A percentile compares a stretch with the other conserved stretches of the same genome.
Conservation (phyloP, 768 basidiomycete genomes). For the Nidularia sp. region DNA sequence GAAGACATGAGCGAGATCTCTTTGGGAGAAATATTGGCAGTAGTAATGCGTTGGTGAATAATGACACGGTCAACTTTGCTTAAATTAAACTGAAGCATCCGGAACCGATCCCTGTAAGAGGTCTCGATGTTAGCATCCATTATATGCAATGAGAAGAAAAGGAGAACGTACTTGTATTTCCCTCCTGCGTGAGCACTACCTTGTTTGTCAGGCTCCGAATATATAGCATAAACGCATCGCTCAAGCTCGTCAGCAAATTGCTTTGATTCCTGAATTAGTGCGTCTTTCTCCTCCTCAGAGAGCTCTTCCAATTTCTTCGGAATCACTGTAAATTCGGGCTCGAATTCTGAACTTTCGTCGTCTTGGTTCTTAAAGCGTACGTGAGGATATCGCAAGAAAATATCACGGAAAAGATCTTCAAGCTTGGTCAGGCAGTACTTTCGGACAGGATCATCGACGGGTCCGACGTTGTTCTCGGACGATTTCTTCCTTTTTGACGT, state of each 20-base stretch:
- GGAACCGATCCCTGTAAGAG: constrained; percentile 73
- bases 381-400: constrained; percentile 71
- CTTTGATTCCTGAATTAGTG: constrained; percentile 52
- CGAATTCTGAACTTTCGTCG: constrained; percentile 11
- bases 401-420: constrained; percentile 63
- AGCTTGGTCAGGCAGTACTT: constrained; percentile 80
- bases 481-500: constrained; percentile 12
- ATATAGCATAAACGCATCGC: constrained; percentile 68
- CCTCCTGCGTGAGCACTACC: constrained; percentile 58
- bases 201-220: constrained; percentile 72
- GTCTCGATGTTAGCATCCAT: too few species aligned
- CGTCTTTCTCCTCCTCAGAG: constrained; percentile 55
- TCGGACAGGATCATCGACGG: constrained; percentile 65
- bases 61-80: constrained; percentile 75
- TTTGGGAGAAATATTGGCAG: constrained; percentile 58
- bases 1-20: constrained; percentile 83
- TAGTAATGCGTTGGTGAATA: constrained; percentile 77
- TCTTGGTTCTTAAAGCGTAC: constrained; percentile 28
- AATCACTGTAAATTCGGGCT: constrained; percentile 15
- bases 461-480: constrained; percentile 19
- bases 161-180: constrained; percentile 70
- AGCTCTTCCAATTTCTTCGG: constrained; percentile 50
- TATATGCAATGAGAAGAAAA: neutral
- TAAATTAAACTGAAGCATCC: constrained; percentile 86
- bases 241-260: constrained; percentile 72